Conservation (phyloP, 1,139 yeast genomes). For the Sugiyamaella xylanicola region DNA sequence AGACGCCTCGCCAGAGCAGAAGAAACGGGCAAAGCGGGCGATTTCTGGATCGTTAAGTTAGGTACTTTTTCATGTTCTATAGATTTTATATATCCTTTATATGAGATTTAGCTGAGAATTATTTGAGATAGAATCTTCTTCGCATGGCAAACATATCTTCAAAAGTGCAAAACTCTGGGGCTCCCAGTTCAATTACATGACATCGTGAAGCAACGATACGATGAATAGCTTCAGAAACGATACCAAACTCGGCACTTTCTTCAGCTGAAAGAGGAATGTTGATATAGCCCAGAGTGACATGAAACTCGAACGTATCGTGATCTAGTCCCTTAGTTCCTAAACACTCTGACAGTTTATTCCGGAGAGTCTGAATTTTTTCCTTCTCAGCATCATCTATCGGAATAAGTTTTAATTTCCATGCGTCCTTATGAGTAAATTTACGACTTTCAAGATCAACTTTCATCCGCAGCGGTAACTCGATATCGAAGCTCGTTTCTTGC, state of each 20-base stretch:
- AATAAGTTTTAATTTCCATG: slow-evolving; percentile 12
- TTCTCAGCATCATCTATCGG: slow-evolving; percentile 14
- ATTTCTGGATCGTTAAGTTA: slow-evolving; percentile 24
- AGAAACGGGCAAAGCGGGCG: slow-evolving; percentile 25
- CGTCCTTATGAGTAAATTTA: slow-evolving; percentile 7
- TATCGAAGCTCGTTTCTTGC: background rate
- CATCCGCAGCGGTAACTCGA: slow-evolving; percentile 17
- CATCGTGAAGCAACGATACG: slow-evolving; percentile 3
- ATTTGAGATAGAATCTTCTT: slow-evolving; percentile 6
- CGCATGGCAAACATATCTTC: slow-evolving; percentile 21
- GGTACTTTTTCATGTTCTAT: background rate
- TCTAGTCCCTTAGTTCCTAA: slow-evolving; percentile 15
- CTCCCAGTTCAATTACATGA: slow-evolving; percentile 13
- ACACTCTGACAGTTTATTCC: slow-evolving; percentile 14
- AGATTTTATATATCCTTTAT: background rate
- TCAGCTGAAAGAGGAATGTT: slow-evolving; percentile 8
- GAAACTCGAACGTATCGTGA: slow-evolving; percentile 16
- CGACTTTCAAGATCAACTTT: slow-evolving; percentile 17
- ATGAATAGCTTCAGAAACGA: slow-evolving; percentile 2
- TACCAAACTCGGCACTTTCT: slow-evolving; percentile 6
- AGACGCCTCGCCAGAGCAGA: slow-evolving; percentile 26
- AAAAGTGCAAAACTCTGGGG: slow-evolving; percentile 20
- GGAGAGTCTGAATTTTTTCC: slow-evolving; percentile 7
- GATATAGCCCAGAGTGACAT: slow-evolving; percentile 19
- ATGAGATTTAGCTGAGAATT: background rate